Evolutionary conservation across 2,329 filamentous ascomycete species (phyloP).

Genomic region (Xylaria sp.): DNA sequence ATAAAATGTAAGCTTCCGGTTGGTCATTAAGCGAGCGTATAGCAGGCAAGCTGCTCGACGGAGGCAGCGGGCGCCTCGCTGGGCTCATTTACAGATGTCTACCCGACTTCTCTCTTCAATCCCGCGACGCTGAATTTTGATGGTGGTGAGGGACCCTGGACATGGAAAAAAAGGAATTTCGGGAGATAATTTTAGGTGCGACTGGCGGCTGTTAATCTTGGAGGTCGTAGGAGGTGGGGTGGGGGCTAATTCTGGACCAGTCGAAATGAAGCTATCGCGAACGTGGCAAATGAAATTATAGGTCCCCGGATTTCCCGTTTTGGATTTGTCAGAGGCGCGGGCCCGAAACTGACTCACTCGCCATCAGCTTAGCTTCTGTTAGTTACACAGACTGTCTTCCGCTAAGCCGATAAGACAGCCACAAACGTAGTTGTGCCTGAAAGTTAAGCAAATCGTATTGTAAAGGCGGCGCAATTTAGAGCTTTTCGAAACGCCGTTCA

Average conservation of each 20-base stretch:
- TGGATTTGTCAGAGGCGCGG: slow-evolving; percentile 26
- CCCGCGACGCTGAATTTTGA: background rate
- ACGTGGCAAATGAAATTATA: slow-evolving; percentile 37
- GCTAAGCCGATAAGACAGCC: background rate
- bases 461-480: slow-evolving; percentile 6
- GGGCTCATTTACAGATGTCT: slow-evolving; percentile 41
- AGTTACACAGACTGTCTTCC: slow-evolving; percentile 17
- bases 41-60: slow-evolving; percentile 56
- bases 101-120: background rate
- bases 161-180: background rate
- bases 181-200: slow-evolving; percentile 2
- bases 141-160: slow-evolving; percentile 17
- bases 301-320: slow-evolving; percentile 29
- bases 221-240: slow-evolving; percentile 33
- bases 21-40: slow-evolving; percentile 50
- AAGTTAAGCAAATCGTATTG: background rate
- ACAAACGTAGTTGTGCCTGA: background rate
- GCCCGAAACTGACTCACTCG: slow-evolving; percentile 24
- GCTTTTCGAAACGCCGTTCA: slow-evolving; percentile 39
- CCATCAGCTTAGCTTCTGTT: background rate
- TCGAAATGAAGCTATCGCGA: slow-evolving; percentile 45
- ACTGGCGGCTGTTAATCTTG: slow-evolving; percentile 16
- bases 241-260: slow-evolving; percentile 35
- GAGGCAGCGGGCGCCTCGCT: slow-evolving; percentile 51
- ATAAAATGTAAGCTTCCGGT: slow-evolving; percentile 47